A percentile compares a stretch with the other conserved stretches of the same genome.
phyloP scores from a whole-genome alignment of 2,329 filamentous ascomycete species.

The Geosmithia flava region DNA sequence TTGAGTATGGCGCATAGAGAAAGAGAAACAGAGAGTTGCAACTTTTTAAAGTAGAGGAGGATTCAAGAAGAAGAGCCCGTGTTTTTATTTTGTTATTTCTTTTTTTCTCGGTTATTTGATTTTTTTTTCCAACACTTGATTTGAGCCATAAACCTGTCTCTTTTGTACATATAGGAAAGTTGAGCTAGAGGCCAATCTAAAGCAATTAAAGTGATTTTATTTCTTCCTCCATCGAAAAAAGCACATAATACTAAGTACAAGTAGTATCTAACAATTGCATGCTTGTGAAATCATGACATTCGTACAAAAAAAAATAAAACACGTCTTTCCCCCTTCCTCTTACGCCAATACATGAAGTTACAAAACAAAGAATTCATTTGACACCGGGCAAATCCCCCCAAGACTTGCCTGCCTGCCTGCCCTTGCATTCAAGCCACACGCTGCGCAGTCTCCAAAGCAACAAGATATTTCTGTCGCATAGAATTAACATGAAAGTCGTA shows the following conservation, averaged over 20 bases:
- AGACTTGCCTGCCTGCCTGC: too few relatives aligned
- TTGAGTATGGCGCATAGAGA: constrained; percentile 42
- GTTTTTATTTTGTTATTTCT: background rate
- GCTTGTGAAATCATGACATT: too few relatives aligned
- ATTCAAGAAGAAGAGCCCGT: background rate
- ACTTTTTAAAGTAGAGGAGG: constrained; percentile 11
- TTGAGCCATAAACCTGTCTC: background rate
- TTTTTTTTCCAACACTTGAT: constrained; percentile 7
- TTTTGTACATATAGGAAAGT: constrained; percentile 25
- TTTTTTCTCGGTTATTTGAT: constrained; percentile 6
- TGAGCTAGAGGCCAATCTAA: constrained; percentile 8
- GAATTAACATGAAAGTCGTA: constrained; percentile 9
- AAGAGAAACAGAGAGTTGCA: background rate
- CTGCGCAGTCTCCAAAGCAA: background rate
- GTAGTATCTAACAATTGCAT: too few relatives aligned
- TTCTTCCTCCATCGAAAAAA: too few relatives aligned
- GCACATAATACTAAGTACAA: too few relatives aligned
- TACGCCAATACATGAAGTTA: too few relatives aligned
- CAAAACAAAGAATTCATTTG: too few relatives aligned
- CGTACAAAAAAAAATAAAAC: too few relatives aligned
- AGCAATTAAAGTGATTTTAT: background rate
- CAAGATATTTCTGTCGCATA: background rate
- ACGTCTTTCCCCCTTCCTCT: too few relatives aligned
- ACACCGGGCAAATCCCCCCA: too few relatives aligned
- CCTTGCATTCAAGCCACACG: background rate